These are phyloP conservation scores for Colletotrichum sublineola DNA, from an alignment of 2,329 filamentous ascomycete species.

Conservation along the genomic window DNA sequence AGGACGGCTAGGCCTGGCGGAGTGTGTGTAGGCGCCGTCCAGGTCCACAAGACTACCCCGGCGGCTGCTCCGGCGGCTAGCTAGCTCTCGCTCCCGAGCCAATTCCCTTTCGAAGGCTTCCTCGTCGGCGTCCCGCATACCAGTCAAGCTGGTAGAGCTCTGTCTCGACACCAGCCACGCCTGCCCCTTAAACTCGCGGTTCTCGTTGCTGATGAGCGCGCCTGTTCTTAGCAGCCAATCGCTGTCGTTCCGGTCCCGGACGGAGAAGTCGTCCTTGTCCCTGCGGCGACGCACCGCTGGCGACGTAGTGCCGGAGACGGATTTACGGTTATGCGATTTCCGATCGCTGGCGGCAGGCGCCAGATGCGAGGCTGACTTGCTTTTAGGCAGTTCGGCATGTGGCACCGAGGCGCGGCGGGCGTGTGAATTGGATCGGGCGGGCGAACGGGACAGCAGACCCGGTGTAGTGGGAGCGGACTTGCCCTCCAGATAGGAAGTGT, in stretches of 20 bases:
- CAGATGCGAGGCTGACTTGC: constrained; percentile 74
- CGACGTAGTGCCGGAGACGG: constrained; percentile 50
- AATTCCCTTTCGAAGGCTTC: constrained; percentile 66
- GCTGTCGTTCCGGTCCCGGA: constrained; percentile 61
- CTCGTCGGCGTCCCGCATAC: constrained; percentile 64
- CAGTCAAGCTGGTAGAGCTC: constrained; percentile 73
- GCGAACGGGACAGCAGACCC: constrained; percentile 70
- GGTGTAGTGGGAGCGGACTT: constrained; percentile 75
- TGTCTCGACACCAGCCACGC: constrained; percentile 75
- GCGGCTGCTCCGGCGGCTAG: constrained; percentile 63
- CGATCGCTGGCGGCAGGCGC: constrained; percentile 44
- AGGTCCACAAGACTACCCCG: constrained; percentile 60
- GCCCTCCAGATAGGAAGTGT: constrained; percentile 70
- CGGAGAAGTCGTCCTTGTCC: constrained; percentile 35
- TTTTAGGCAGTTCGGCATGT: constrained; percentile 63
- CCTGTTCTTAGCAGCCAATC: constrained; percentile 77
- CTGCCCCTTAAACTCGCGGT: constrained; percentile 77
- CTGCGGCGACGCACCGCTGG: constrained; percentile 45
- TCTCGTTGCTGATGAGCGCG: constrained; percentile 71
- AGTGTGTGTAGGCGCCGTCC: constrained; percentile 49
- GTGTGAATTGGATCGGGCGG: constrained; percentile 62
- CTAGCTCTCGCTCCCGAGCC: constrained; percentile 62
- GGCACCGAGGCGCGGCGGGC: constrained; percentile 59
- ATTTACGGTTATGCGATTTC: constrained; percentile 44
- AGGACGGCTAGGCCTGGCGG: constrained; percentile 46